Evolutionary conservation across 2,329 filamentous ascomycete genomes (phyloP), one percentile per base, ranked within the genome.

Genomic region (Stagonosporopsis vannaccii): DNA sequence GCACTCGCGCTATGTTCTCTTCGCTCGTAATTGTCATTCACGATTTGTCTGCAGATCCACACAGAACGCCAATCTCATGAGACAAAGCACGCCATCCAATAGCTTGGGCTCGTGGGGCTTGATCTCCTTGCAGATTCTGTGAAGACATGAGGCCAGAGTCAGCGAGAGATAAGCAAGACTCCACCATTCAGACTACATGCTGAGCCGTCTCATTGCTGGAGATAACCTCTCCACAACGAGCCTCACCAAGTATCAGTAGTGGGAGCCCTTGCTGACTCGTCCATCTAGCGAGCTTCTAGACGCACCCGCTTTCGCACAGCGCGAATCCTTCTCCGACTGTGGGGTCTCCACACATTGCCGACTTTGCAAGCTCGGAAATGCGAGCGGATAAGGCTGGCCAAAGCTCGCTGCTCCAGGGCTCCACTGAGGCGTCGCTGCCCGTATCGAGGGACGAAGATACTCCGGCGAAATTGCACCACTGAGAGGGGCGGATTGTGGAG

Each of bases 221-320:
- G 47, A 47, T 47, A 43, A 56, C 30, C 30, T 47, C 19, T 49
- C 45, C 51, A 49, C 39, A 54, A 23, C 17, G 37, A 47, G 37
- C 43, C 51, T 39, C 19, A 23, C 37, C 44, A 54, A 15, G 37
- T 48, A 45, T 30, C 45, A 44, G 32, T 32, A 57, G 48, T 39
- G 43, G 11, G 45, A 39, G 54, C 63, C 65, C 57, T 49, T 54
- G 54, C 55, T 66, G 60, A 60, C 59, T 68, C 59, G 58, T 53
- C 46, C 53, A 30, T 55, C 57, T 58, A 67, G 60, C 59, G 55
- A 54, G 57, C 63, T 63, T 66, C 66, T 69, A 69, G 66, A 62
- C 53, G 44, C 44, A 54, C 53, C 58, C 60, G 39, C 45, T 56
- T 58, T 52, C 32, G 54, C 40, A 51, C 53, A 56, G 53, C 36